Evolutionary conservation across 768 basidiomycete species (phyloP), one percentile per base, ranked within the genome.

Genomic region (Phanerodontia chrysosporium): DNA sequence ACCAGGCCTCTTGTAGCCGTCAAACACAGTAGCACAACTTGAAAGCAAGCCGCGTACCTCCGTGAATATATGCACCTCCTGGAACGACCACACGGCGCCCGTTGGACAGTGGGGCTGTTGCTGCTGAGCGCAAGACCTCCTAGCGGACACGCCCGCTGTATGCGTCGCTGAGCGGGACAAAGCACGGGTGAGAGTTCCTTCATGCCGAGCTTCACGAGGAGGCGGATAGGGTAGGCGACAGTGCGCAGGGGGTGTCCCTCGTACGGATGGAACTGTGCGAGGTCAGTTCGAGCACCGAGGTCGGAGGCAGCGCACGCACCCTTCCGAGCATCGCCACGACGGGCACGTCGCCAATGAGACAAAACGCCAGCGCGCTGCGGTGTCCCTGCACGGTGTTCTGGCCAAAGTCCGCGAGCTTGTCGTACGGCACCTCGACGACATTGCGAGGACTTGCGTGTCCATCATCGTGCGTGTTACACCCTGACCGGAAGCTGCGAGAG

Each of bases 321-420:
- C 94, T 78, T 60, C 93, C 93, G 29, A 95, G 84, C 89, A 94
- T 94, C 10, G 87, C 90, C 2, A 95, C 90, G 12, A 90, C 92
- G 0, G 94, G 89, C 0, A 89, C 80, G 29, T 70, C 67, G 0
- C 91, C 89, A 66, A 95, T 76, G 25, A 84, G 70, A 6, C 93
- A 94, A 72, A 95, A 95, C 0, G 91, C 90, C 22, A 95, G 76
- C 8, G 80, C 73, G 59, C 90, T 92, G 72, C 83, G 83, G 65
- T 95, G 94, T 27, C 94, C 93, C n/a, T 72, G 73, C 24, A 95
- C 93, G 92, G 63, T 92, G 65, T 87, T 91, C 63, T 79, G 78
- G 5, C 79, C 83, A 64, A 95, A 94, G 1, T 91, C 92, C n/a
- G 84, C 82, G 16, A 95, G 76, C 36, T 76, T 70, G 10, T 77